Conservation (phyloP, 495 filamentous ascomycete genomes). For the Glonium stellatum region DNA sequence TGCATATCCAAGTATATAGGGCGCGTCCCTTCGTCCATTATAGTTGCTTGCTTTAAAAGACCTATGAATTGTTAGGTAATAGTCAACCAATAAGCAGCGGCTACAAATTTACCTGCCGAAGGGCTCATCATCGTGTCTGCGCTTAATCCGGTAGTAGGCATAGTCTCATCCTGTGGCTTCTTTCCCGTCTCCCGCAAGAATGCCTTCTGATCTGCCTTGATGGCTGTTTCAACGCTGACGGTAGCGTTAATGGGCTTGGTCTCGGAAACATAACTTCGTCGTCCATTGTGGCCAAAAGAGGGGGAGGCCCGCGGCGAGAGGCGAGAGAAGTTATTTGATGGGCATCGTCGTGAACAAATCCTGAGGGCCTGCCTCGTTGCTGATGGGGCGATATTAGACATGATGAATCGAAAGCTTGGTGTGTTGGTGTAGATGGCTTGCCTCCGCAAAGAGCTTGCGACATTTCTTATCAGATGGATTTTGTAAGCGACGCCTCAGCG, state of each 20-base stretch:
- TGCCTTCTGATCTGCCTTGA: conserved; percentile 74
- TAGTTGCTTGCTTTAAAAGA: conserved; percentile 82
- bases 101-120: conserved; percentile 50
- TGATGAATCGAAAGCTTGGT: conserved; percentile 36
- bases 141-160: conserved; percentile 53
- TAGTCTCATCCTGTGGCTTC: conserved; percentile 44
- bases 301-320: conserved; percentile 37
- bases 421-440: conserved; percentile 6
- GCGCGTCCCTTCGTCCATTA: conserved; percentile 88
- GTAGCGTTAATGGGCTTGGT: conserved; percentile 72
- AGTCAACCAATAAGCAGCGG: neutral
- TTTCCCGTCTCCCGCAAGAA: conserved; percentile 67
- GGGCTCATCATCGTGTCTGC: conserved; percentile 71
- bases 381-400: conserved; percentile 66
- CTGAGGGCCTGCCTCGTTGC: conserved; percentile 74
- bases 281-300: conserved; percentile 40
- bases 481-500: conserved; percentile 7
- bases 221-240: conserved; percentile 73
- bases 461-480: conserved; percentile 3
- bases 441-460: neutral
- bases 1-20: conserved; percentile 99
- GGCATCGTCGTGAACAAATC: conserved; percentile 46
- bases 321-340: conserved; percentile 18
- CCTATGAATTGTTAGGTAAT: conserved; percentile 38
- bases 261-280: conserved; percentile 75